Evolutionary conservation across 768 basidiomycete genomes (phyloP), one percentile per base, ranked within the genome.

Genomic region (Rhizopogon salebrosus): DNA sequence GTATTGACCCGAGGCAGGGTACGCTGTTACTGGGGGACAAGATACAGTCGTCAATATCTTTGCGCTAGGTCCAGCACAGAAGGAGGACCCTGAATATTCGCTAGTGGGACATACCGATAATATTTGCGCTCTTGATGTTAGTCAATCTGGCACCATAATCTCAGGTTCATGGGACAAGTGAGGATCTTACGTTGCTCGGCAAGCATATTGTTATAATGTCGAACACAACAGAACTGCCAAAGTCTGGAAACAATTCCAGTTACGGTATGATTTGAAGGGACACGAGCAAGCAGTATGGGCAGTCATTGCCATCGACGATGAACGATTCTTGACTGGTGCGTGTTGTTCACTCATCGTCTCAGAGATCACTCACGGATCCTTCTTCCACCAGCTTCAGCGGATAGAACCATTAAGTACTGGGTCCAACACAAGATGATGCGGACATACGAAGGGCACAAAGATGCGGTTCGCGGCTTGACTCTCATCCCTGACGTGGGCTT

Each of bases 111-210:
- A 99, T 68, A 80, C 83, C 11, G 85, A 87, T 42, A 98, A 98
- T 64, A 81, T 98, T 34, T 98, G 95, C 68, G 79, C 90, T 20
- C 74, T 99, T 52, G 79, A 91, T 62, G 80, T 84, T 4, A 80
- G 82, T 9, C 69, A 79, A 8, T 77, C 78, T 43, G 91, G 92
- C 14, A 76, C 80, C 46, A 85, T 98, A 55, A 83, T 97, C 53
- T 95, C 92, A 7, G 97, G 97, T 18, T 95, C 92, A 39, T 99
- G 97, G 97, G 97, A 98, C 72, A 89, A 80, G 95, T 95, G 62
- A 69, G 82, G 10, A 14, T 48, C 38, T 41, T 41, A 48, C 35
- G 9, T 41, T 54, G 16, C 10, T 38, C 41, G 18, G 49, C 31
- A 22, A 16, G 31, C 5, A 13, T 46, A 34, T 7, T 29, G 3